A percentile compares a stretch with the other conserved stretches of the same genome.
These are phyloP conservation scores for Stachybotrys echinatus DNA, from an alignment of 2,329 filamentous ascomycete genomes.

Conservation along the genomic window DNA sequence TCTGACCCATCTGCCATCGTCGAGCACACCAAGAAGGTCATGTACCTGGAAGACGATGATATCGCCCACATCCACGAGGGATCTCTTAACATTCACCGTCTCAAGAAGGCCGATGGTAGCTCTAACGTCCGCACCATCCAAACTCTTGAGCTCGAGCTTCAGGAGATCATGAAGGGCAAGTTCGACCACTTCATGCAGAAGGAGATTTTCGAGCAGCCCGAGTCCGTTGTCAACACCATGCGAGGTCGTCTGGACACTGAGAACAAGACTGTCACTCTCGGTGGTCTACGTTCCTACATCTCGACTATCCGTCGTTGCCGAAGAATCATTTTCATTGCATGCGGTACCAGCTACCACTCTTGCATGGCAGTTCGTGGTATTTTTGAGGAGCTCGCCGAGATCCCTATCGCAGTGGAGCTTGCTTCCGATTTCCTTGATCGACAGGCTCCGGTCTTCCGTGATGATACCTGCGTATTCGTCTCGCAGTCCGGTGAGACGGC, in stretches of 20 bases:
- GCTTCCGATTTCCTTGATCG: conserved; percentile 98
- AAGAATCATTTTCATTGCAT: conserved; percentile 98
- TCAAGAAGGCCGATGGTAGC: conserved; percentile 93
- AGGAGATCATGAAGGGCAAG: conserved; percentile 99
- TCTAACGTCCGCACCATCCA: conserved; percentile 98
- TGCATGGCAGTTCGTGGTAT: conserved; percentile 99
- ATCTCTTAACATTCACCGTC: conserved; percentile 96
- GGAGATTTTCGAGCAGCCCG: conserved; percentile 99
- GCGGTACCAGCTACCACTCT: conserved; percentile 96
- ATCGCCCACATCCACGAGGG: conserved; percentile 99
- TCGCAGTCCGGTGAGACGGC: conserved; percentile 98
- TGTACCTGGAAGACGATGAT: conserved; percentile 99
- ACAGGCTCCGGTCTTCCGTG: conserved; percentile 95
- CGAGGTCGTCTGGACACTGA: conserved; percentile 91
- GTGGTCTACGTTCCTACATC: conserved; percentile 94
- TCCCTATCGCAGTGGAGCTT: conserved; percentile 93
- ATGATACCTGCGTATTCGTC: conserved; percentile 98
- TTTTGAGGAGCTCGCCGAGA: conserved; percentile 97
- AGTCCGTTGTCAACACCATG: conserved; percentile 99
- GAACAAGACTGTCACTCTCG: conserved; percentile 93
- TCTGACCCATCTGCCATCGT: conserved; percentile 98
- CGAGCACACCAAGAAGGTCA: conserved; percentile 99
- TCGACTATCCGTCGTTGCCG: conserved; percentile 93
- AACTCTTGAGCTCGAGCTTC: conserved; percentile 96
- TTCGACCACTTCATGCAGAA: conserved; percentile 99